Evolutionary conservation across 495 filamentous ascomycete species (phyloP), one percentile per base, ranked within the genome.

Genomic region (Xylaria acuta): DNA sequence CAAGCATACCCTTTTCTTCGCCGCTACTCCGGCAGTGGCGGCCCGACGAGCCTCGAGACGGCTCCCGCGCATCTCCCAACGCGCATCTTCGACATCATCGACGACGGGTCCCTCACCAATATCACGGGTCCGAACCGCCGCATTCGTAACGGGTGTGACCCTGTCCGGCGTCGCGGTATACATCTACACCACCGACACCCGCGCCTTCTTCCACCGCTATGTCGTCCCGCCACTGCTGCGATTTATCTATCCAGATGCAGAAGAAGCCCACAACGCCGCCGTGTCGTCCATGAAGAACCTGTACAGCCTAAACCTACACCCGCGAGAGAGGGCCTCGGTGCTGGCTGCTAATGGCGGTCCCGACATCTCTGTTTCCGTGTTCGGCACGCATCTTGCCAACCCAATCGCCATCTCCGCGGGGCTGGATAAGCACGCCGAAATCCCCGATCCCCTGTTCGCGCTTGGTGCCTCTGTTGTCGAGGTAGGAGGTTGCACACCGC

Each of bases 381-480:
- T 97, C 78, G 94, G 93, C 20, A 88, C 92, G 65, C 87, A 81
- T 14, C 85, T 99, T 38, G 83, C 86, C 68, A 97, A 97, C 79
- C 96, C 96, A 0, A 90, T 98, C 71, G 97, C 90, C 59, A 97
- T 94, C 60, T 97, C 94, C 8, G 97, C 93, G 11, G 96, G 96
- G 43, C 88, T 99, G 20, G 96, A 99, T 84, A 98, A 99, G 82
- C 88, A 97, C 78, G 97, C 90, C 53, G 92, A 97, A 22, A 91
- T 97, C 66, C 92, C 94, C 5, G 91, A 94, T 72, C 85, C 91
- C 3, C 87, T 98, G 14, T 91, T 97, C 70, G 92, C 89, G 3
- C 85, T 97, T 7, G 95, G 95, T 25, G 90, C 94, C 6, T 89
- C 88, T 6, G 87, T 97, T 58, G 92, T 99, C 43, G 96, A 98